Conservation (phyloP, 2,329 filamentous ascomycete species). For the Lachnellula subtilissima region DNA sequence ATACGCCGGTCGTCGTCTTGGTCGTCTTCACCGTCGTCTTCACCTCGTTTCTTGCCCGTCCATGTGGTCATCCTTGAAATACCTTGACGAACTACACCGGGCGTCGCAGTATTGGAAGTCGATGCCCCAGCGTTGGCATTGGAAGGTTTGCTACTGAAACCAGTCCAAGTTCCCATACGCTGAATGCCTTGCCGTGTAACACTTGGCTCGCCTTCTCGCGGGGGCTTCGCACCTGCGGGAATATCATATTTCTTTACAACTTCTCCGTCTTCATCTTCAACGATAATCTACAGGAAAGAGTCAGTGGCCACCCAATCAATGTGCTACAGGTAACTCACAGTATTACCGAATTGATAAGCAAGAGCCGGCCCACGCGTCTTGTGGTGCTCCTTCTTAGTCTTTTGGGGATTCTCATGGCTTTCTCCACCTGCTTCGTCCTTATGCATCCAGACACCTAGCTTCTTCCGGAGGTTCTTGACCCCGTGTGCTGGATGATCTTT, state of each 20-base stretch:
- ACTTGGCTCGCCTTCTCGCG: constrained; percentile 11
- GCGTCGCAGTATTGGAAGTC: neutral
- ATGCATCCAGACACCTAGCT: constrained; percentile 28
- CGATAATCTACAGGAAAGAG: constrained; percentile 58
- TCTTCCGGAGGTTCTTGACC: constrained; percentile 28
- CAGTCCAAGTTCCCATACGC: constrained; percentile 27
- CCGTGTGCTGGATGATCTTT: constrained; percentile 29
- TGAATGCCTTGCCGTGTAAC: constrained; percentile 23
- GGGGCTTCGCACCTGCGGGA: constrained; percentile 38
- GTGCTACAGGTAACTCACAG: constrained; percentile 40
- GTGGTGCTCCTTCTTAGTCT: constrained; percentile 28
- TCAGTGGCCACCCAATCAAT: constrained; percentile 9
- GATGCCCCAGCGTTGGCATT: constrained; percentile 1
- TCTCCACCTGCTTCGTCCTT: constrained; percentile 39
- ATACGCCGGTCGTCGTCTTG: constrained; percentile 65
- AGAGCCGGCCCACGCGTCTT: constrained; percentile 67
- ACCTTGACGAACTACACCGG: constrained; percentile 20
- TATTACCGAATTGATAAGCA: constrained; percentile 82
- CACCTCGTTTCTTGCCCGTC: constrained; percentile 19
- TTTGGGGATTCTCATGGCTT: constrained; percentile 30
- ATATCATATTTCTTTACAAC: constrained; percentile 82
- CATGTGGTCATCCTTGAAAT: constrained; percentile 26
- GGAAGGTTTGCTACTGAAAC: constrained; percentile 14
- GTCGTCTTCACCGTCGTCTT: constrained; percentile 35
- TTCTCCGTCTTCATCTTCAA: constrained; percentile 81